These are phyloP conservation scores for Austroboletus eburneus DNA, from an alignment of 768 basidiomycete genomes.

Conservation along the genomic window DNA sequence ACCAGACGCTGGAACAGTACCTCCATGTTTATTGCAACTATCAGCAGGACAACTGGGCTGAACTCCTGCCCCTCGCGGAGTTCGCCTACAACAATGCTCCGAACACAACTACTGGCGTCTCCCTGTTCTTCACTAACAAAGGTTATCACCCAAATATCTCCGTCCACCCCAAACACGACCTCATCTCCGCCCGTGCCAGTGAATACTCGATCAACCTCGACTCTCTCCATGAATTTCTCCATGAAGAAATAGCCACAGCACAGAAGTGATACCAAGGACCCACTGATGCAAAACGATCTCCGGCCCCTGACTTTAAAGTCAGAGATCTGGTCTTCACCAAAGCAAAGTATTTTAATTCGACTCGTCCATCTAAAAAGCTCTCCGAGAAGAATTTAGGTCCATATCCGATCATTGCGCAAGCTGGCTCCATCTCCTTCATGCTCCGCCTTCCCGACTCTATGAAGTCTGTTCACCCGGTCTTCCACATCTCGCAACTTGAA, in stretches of 20 bases:
- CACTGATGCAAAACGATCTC: background rate
- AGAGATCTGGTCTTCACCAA: background rate
- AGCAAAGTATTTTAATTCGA: background rate
- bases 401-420: background rate
- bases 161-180: background rate
- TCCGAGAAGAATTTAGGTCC: background rate
- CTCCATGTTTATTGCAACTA: background rate
- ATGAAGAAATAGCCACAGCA: background rate
- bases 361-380: background rate
- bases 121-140: conserved; percentile 32
- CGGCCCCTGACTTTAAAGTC: background rate
- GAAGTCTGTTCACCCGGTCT: background rate
- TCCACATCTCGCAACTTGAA: background rate
- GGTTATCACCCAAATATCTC: conserved; percentile 11
- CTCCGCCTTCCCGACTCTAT: background rate
- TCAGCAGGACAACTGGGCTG: background rate
- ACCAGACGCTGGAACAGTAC: background rate
- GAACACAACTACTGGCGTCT: conserved; percentile 23
- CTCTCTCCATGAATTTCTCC: background rate
- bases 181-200: background rate
- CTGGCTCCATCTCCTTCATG: background rate
- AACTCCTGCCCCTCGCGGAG: background rate
- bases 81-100: conserved; percentile 32
- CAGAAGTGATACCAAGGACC: background rate
- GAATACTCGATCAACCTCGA: background rate